Evolutionary conservation across 164 flowering plant genomes (phyloP).

Genomic region (Macadamia tetraphylla): DNA sequence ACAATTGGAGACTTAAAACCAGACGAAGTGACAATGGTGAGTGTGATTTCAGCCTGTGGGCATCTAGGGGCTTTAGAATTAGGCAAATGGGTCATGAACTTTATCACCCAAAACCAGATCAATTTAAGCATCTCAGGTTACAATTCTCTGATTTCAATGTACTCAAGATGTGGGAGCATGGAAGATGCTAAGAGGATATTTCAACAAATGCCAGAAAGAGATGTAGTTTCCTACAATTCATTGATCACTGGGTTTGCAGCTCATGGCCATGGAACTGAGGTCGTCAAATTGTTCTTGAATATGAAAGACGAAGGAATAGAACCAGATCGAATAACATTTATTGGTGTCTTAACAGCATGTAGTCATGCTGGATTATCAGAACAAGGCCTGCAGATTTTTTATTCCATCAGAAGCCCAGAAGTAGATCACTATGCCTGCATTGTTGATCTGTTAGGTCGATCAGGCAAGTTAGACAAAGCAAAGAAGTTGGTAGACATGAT

Average conservation of each 20-base stretch:
- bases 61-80: slow-evolving; percentile 62
- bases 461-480: slow-evolving; percentile 62
- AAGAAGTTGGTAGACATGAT: slow-evolving; percentile 35
- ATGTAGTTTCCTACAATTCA: slow-evolving; percentile 62
- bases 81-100: slow-evolving; percentile 43
- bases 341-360: slow-evolving; percentile 70
- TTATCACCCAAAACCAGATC: slow-evolving; percentile 26
- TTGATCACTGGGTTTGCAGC: slow-evolving; percentile 66
- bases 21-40: slow-evolving; percentile 69
- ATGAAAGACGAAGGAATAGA: slow-evolving; percentile 50
- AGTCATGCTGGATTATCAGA: slow-evolving; percentile 62
- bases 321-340: slow-evolving; percentile 57
- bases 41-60: slow-evolving; percentile 74
- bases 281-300: slow-evolving; percentile 29
- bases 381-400: slow-evolving; percentile 50
- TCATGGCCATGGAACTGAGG: slow-evolving; percentile 51
- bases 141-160: slow-evolving; percentile 68
- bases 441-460: slow-evolving; percentile 66
- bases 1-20: slow-evolving; percentile 25
- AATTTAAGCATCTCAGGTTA: slow-evolving; percentile 41
- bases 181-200: slow-evolving; percentile 47
- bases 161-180: slow-evolving; percentile 73
- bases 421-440: slow-evolving; percentile 76
- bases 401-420: slow-evolving; percentile 41
- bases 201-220: slow-evolving; percentile 41